These are phyloP conservation scores for Magnolia sinica DNA, from an alignment of 164 flowering plant species.

Conservation along the genomic window DNA sequence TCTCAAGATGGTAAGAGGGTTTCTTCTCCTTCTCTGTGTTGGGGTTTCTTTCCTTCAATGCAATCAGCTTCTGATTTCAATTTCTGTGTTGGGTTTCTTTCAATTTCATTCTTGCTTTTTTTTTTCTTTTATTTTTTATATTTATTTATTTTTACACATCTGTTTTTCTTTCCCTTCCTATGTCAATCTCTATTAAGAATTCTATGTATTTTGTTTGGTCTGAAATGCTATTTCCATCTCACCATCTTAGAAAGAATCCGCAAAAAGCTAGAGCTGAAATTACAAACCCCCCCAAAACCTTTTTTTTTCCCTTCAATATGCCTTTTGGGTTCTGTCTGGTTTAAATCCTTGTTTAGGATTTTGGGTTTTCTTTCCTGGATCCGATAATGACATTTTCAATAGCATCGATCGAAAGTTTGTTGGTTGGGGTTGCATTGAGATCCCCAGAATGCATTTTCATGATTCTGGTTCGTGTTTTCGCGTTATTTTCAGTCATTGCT, in stretches of 20 bases:
- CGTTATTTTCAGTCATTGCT: background rate
- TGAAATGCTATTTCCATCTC: background rate
- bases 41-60: background rate
- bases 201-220: background rate
- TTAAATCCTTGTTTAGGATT: background rate
- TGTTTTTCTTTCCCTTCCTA: background rate
- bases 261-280: background rate
- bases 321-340: background rate
- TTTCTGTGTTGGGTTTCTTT: background rate
- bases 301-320: background rate
- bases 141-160: background rate
- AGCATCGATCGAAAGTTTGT: background rate
- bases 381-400: no score
- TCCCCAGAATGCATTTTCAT: background rate
- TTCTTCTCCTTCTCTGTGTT: conserved; percentile 8
- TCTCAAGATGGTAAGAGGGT: conserved; percentile 32
- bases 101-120: background rate
- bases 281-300: background rate
- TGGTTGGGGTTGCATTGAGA: background rate
- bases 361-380: background rate
- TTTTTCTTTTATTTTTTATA: background rate
- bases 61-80: background rate
- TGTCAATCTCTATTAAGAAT: background rate
- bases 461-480: background rate
- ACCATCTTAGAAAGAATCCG: no score